phyloP scores from a whole-genome alignment of 1,284 basidiomycete genomes.

The Fomitopsis betulina region DNA sequence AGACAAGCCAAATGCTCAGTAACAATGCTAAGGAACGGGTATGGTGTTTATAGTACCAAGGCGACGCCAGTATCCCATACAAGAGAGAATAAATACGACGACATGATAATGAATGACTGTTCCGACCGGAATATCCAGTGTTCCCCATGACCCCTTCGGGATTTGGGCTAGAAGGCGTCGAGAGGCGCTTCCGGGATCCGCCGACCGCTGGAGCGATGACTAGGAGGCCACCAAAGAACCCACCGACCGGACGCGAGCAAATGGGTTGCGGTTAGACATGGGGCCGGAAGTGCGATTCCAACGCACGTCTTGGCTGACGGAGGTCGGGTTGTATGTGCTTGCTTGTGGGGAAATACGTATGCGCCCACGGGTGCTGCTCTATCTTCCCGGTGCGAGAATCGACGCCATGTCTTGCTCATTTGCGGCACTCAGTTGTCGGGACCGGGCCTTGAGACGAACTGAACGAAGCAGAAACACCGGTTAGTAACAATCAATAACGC shows the following conservation, averaged over 20 bases:
- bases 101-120: background rate
- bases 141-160: background rate
- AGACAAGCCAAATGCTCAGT: background rate
- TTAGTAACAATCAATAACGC: background rate
- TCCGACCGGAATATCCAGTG: slow-evolving; percentile 1
- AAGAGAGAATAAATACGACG: background rate
- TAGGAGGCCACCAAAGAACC: background rate
- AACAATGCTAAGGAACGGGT: background rate
- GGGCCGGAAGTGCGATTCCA: background rate
- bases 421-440: slow-evolving; percentile 73
- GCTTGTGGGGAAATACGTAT: background rate
- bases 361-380: background rate
- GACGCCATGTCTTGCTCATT: slow-evolving; percentile 70
- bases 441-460: slow-evolving; percentile 84
- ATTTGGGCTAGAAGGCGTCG: background rate
- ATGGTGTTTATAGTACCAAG: background rate
- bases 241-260: background rate
- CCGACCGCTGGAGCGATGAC: background rate
- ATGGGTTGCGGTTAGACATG: background rate
- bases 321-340: background rate
- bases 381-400: slow-evolving; percentile 43
- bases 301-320: background rate
- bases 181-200: background rate
- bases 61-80: background rate
- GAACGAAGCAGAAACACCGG: slow-evolving; percentile 6